Evolutionary conservation across 352 stramenopile genomes (phyloP).

Genomic region (Pelagophyceae sp.): DNA sequence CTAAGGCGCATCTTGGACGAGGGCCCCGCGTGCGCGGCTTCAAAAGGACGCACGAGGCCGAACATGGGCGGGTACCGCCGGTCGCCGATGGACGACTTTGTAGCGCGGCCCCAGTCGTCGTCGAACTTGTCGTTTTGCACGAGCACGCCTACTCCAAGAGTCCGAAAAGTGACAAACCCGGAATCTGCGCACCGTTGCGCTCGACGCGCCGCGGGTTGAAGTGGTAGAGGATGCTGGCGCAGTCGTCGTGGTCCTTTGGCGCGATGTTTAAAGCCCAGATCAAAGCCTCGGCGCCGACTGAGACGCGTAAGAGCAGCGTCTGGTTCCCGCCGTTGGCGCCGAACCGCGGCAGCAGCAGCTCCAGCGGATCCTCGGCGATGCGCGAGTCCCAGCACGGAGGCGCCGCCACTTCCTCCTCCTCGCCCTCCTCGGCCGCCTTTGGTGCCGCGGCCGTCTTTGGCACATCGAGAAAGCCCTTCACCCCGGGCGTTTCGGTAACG

Average conservation of each 20-base stretch:
- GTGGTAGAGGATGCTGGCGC: slow-evolving; percentile 66
- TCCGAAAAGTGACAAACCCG: not conserved
- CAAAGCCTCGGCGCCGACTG: slow-evolving; percentile 54
- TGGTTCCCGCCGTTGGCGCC: slow-evolving; percentile 44
- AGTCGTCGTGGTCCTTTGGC: slow-evolving; percentile 54
- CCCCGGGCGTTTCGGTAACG: not conserved
- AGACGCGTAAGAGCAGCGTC: slow-evolving; percentile 66
- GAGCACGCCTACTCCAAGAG: slow-evolving; percentile 19
- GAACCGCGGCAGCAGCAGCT: not conserved
- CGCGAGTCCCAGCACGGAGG: not conserved
- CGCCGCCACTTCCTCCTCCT: too few species aligned
- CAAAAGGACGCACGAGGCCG: slow-evolving; percentile 4
- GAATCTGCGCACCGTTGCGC: not conserved
- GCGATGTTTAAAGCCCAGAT: slow-evolving; percentile 69
- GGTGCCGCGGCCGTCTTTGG: too few species aligned
- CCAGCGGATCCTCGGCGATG: not conserved
- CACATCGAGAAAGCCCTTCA: not conserved
- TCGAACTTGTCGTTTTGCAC: slow-evolving; percentile 32
- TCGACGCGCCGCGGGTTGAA: slow-evolving; percentile 43
- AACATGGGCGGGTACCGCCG: slow-evolving; percentile 17
- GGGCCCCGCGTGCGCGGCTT: not conserved
- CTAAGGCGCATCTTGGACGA: slow-evolving; percentile 9
- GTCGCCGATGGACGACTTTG: not conserved
- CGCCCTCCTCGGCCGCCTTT: too few species aligned
- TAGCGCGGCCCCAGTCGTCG: slow-evolving; percentile 25